Percentiles rank a stretch among this genome's conserved stretches.
phyloP scores from a whole-genome alignment of 306 rosid species.

The Cucurbita maxima region DNA sequence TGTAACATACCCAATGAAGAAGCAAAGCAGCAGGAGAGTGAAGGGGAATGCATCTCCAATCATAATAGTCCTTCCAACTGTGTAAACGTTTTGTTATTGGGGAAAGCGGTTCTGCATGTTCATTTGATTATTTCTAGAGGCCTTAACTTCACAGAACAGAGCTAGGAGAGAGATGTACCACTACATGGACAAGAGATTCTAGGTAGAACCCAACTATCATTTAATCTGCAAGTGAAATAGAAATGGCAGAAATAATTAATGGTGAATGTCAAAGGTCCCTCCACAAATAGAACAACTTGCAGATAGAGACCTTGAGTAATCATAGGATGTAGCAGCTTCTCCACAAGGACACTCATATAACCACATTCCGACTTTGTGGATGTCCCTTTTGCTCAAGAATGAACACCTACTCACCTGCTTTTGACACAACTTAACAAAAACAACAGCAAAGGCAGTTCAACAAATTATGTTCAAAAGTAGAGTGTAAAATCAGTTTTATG shows the following conservation, averaged over 20 bases:
- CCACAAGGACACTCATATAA: constrained; percentile 58
- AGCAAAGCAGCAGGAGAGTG: constrained; percentile 70
- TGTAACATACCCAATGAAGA: constrained; percentile 74
- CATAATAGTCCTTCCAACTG: constrained; percentile 67
- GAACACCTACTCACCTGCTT: constrained; percentile 66
- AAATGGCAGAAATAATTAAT: constrained; percentile 3
- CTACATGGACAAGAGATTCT: constrained; percentile 46
- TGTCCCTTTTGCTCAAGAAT: constrained; percentile 48
- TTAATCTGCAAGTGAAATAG: constrained; percentile 28
- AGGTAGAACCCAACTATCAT: constrained; percentile 52
- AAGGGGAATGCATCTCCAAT: constrained; percentile 69
- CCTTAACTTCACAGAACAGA: constrained; percentile 4
- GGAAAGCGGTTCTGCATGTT: constrained; percentile 44
- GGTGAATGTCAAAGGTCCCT: background rate
- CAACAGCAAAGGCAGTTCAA: constrained; percentile 6
- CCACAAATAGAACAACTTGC: background rate
- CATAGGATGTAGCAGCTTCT: constrained; percentile 27
- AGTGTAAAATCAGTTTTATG: background rate
- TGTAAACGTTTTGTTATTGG: constrained; percentile 27
- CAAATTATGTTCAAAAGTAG: background rate
- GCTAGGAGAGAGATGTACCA: constrained; percentile 33
- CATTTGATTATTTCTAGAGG: constrained; percentile 7
- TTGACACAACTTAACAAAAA: constrained; percentile 35
- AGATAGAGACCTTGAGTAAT: constrained; percentile 33
- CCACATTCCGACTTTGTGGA: constrained; percentile 80